Percentiles rank a stretch among this genome's conserved stretches.
Conservation (phyloP, 768 basidiomycete species). For the Lactarius psammicola region DNA sequence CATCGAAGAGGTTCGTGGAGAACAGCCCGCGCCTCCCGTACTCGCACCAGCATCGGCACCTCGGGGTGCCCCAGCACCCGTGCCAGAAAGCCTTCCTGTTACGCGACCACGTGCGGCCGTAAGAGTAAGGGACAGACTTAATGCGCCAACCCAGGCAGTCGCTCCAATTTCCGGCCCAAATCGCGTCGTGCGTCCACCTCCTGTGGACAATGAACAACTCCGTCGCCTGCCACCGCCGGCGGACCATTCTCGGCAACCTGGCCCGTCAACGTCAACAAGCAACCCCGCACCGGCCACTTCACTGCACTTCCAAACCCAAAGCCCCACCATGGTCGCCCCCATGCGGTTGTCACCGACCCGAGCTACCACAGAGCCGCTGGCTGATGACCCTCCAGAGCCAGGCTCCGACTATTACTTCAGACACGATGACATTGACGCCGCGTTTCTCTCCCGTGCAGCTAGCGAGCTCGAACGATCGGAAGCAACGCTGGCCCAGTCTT, state of each 20-base stretch:
- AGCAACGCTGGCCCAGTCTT: constrained; percentile 22
- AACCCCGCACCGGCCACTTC: background rate
- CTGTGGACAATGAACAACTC: background rate
- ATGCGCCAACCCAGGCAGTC: background rate
- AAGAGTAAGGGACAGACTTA: background rate
- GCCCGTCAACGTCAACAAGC: constrained; percentile 1
- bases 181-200: background rate
- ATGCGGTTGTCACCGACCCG: constrained; percentile 21
- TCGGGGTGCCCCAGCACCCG: background rate
- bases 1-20: constrained; percentile 2
- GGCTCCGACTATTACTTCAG: constrained; percentile 37
- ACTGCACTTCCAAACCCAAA: constrained; percentile 5
- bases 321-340: background rate
- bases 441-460: constrained; percentile 42
- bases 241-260: background rate
- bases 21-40: constrained; percentile 1
- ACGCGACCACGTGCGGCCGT: background rate
- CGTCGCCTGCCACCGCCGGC: background rate
- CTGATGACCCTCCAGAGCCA: constrained; percentile 16
- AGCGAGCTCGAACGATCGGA: constrained; percentile 36
- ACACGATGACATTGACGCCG: constrained; percentile 40
- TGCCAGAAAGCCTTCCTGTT: background rate
- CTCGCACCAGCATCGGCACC: constrained; percentile 1
- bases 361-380: constrained; percentile 20
- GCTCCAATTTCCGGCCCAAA: constrained; percentile 3